Percentiles rank a stretch among this genome's conserved stretches.
Evolutionary conservation across 495 filamentous ascomycete species (phyloP).

Genomic region (Penicilliopsis zonata): DNA sequence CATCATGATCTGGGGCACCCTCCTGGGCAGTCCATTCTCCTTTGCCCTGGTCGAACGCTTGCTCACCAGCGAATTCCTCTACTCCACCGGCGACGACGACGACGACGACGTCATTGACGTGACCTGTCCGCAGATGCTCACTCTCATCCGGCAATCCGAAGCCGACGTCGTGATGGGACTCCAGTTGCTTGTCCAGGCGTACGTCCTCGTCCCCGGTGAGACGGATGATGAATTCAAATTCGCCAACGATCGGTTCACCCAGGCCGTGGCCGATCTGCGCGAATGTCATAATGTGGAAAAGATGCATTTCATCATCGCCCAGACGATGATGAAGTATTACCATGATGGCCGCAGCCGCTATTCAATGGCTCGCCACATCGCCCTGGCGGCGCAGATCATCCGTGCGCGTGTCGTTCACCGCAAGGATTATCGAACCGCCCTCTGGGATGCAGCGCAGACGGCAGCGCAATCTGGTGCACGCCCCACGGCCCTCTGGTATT

Average conservation of each 20-base stretch:
- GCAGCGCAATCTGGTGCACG: slow-evolving; percentile 71
- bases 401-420: slow-evolving; percentile 46
- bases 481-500: slow-evolving; percentile 68
- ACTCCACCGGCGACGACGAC: slow-evolving; percentile 27
- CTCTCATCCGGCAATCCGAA: slow-evolving; percentile 22
- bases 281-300: slow-evolving; percentile 53
- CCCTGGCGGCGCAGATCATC: slow-evolving; percentile 60
- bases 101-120: slow-evolving; percentile 23
- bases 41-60: slow-evolving; percentile 71
- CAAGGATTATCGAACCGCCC: slow-evolving; percentile 53
- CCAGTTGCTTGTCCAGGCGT: slow-evolving; percentile 65
- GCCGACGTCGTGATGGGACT: slow-evolving; percentile 58
- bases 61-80: slow-evolving; percentile 54
- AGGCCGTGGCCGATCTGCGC: slow-evolving; percentile 56
- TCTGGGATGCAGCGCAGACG: slow-evolving; percentile 64
- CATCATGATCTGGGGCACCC: slow-evolving; percentile 78
- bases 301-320: slow-evolving; percentile 83
- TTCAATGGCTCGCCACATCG: slow-evolving; percentile 63
- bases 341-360: slow-evolving; percentile 48
- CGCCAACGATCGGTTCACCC: slow-evolving; percentile 71
- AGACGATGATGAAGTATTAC: slow-evolving; percentile 61
- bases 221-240: slow-evolving; percentile 72
- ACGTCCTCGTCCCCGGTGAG: slow-evolving; percentile 60
- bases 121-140: slow-evolving; percentile 19
- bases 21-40: slow-evolving; percentile 68